These are phyloP conservation scores for Millerozyma miso DNA, from an alignment of 805 yeast species.

Conservation along the genomic window DNA sequence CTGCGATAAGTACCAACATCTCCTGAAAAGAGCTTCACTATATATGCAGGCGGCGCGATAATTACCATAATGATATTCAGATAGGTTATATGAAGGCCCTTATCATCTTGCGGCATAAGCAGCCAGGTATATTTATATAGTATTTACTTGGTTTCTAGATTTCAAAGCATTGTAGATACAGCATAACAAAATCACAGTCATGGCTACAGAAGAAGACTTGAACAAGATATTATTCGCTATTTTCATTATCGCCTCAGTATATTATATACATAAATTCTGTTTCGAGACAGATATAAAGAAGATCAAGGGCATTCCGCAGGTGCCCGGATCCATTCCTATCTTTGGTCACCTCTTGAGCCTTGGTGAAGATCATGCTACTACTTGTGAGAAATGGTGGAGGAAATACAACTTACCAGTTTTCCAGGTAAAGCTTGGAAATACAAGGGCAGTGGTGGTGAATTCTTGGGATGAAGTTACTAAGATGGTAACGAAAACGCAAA, in stretches of 20 bases:
- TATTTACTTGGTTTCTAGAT: too few species aligned
- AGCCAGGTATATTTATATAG: too few species aligned
- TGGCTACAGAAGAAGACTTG: background rate
- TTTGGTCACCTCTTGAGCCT: slow-evolving; percentile 25
- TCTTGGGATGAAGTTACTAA: slow-evolving; percentile 5
- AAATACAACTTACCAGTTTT: slow-evolving; percentile 19
- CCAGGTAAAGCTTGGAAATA: slow-evolving; percentile 5
- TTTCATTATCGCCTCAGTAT: background rate
- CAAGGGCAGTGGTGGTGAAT: slow-evolving; percentile 5
- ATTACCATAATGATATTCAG: background rate
- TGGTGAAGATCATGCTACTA: slow-evolving; percentile 27
- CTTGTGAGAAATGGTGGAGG: slow-evolving; percentile 23
- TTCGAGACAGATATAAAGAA: slow-evolving; percentile 4
- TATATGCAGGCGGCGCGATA: background rate
- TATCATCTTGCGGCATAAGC: too few species aligned
- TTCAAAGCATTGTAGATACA: too few species aligned
- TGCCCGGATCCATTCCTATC: slow-evolving; percentile 24
- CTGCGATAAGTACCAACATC: background rate
- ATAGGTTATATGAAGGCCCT: background rate
- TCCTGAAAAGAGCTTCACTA: background rate
- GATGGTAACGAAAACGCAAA: slow-evolving; percentile 3
- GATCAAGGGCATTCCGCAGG: slow-evolving; percentile 24
- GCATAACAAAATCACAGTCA: too few species aligned
- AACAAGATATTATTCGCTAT: background rate
- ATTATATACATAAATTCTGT: slow-evolving; percentile 2